A percentile compares a stretch with the other conserved stretches of the same genome.
These are phyloP conservation scores for Aspergillus latus DNA, from an alignment of 2,329 filamentous ascomycete species.

Conservation along the genomic window DNA sequence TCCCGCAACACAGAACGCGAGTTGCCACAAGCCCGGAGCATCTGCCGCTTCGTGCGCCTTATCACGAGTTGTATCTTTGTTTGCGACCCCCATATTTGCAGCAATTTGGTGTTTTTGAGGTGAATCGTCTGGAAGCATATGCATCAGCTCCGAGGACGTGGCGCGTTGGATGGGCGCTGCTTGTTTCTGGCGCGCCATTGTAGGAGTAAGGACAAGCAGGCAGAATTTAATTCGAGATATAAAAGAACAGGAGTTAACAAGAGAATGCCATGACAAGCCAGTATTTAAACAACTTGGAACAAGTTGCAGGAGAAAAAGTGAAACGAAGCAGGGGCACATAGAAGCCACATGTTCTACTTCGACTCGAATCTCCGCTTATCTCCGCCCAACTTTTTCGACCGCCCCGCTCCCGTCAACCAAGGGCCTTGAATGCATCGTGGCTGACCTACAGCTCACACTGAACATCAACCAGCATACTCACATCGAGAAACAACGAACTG, in stretches of 20 bases:
- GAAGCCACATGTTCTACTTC: constrained; percentile 41
- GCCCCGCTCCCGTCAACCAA: not conserved
- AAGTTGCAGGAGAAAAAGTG: not conserved
- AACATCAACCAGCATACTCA: not conserved
- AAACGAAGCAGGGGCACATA: not conserved
- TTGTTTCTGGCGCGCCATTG: constrained; percentile 73
- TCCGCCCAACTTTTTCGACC: constrained; percentile 13
- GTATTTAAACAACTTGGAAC: constrained; percentile 3
- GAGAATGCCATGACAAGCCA: not conserved
- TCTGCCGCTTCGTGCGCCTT: constrained; percentile 29
- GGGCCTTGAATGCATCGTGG: too few species aligned
- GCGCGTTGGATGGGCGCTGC: constrained; percentile 63
- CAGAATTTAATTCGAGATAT: not conserved
- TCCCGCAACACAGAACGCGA: constrained; percentile 83
- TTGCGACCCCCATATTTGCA: constrained; percentile 19
- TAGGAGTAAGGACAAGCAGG: constrained; percentile 1
- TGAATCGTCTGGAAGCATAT: constrained; percentile 33
- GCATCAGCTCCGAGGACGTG: constrained; percentile 65
- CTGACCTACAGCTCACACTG: not conserved
- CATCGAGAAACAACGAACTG: not conserved
- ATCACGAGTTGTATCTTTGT: constrained; percentile 24
- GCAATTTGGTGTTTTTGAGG: constrained; percentile 35
- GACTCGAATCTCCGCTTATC: constrained; percentile 15
- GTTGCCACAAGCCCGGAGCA: constrained; percentile 66
- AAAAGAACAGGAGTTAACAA: not conserved